These are phyloP conservation scores for Citrus reticulata DNA, from an alignment of 345 rosid species.

Conservation along the genomic window DNA sequence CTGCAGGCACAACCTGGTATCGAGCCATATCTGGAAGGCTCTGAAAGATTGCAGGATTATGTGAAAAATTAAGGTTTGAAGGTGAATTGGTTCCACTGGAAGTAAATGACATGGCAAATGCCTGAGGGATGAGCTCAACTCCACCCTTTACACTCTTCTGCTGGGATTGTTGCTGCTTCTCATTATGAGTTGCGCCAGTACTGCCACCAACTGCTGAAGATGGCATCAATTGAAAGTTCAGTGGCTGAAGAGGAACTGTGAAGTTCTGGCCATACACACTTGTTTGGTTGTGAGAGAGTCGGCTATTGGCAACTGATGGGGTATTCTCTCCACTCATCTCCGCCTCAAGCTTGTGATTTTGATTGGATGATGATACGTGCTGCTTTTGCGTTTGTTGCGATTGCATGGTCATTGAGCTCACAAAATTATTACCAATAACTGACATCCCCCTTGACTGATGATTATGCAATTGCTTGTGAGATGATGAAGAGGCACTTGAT, in stretches of 20 bases:
- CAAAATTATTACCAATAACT: conserved; percentile 17
- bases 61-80: conserved; percentile 47
- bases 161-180: conserved; percentile 26
- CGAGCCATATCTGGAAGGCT: conserved; percentile 25
- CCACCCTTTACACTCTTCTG: conserved; percentile 29
- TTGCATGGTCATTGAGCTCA: conserved; percentile 28
- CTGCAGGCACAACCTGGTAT: conserved; percentile 35
- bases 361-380: conserved; percentile 17
- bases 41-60: conserved; percentile 27
- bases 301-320: conserved; percentile 15
- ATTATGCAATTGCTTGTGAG: conserved; percentile 34
- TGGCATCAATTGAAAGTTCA: conserved; percentile 37
- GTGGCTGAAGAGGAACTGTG: conserved; percentile 33
- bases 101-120: conserved; percentile 43
- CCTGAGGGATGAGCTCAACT: conserved; percentile 32
- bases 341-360: conserved; percentile 35
- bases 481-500: conserved; percentile 44
- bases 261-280: conserved; percentile 38
- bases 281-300: conserved; percentile 22
- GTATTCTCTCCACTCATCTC: conserved; percentile 32
- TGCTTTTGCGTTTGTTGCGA: conserved; percentile 26
- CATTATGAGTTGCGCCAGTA: conserved; percentile 16
- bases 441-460: conserved; percentile 25
- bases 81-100: conserved; percentile 33
- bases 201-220: conserved; percentile 14